Conservation (phyloP, 2,329 filamentous ascomycete species). For the Colletotrichum cereale region DNA sequence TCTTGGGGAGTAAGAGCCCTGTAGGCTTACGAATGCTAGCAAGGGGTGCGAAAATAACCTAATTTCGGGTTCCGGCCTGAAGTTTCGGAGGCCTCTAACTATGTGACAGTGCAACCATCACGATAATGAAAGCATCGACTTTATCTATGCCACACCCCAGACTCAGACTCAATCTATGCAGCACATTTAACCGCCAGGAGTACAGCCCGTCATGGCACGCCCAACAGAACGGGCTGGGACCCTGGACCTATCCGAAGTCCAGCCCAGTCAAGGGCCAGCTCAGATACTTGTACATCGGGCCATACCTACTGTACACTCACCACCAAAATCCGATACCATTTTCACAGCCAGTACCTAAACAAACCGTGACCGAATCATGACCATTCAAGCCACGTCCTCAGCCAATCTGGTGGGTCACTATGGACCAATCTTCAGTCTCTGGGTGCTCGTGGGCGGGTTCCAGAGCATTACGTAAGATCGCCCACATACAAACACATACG, state of each 20-base stretch:
- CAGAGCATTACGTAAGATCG: slow-evolving; percentile 26
- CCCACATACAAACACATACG: slow-evolving; percentile 12
- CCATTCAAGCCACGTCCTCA: neutral
- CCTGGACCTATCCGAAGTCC: slow-evolving; percentile 5
- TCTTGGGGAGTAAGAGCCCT: neutral
- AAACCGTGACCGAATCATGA: slow-evolving; percentile 2
- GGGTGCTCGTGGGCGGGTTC: slow-evolving; percentile 12
- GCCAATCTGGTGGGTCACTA: slow-evolving; percentile 2
- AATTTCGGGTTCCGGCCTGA: slow-evolving; percentile 2
- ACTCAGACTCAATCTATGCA: slow-evolving; percentile 15
- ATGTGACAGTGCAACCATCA: neutral
- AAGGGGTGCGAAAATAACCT: slow-evolving; percentile 12
- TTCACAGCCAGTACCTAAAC: neutral
- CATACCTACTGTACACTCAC: slow-evolving; percentile 2
- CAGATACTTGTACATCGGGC: neutral
- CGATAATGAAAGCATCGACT: neutral
- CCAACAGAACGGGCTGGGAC: neutral
- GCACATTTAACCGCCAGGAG: neutral
- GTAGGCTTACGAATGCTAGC: slow-evolving; percentile 8
- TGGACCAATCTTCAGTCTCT: slow-evolving; percentile 28
- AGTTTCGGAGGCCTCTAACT: neutral
- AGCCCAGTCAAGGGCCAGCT: neutral
- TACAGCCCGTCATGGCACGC: neutral
- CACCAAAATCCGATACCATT: neutral
- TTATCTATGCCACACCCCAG: slow-evolving; percentile 7